Evolutionary conservation across 805 yeast species (phyloP).

Genomic region (Cyberlindnera subsufficiens): DNA sequence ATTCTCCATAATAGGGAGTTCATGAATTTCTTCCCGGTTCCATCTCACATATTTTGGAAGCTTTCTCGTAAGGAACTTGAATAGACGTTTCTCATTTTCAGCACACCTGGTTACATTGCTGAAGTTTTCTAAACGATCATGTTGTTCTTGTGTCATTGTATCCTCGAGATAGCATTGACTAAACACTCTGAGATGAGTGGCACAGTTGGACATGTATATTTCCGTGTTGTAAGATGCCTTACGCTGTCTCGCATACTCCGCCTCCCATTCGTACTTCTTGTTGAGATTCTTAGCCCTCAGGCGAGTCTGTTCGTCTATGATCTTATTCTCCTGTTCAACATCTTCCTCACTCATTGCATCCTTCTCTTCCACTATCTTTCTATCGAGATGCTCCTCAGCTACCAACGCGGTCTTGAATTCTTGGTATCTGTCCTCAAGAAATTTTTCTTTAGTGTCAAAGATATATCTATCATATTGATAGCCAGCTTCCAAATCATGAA

Average conservation of each 20-base stretch:
- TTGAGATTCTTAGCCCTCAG: conserved; percentile 2
- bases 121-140: conserved; percentile 5
- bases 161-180: conserved; percentile 21
- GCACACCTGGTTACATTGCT: conserved; percentile 12
- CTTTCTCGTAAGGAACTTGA: conserved; percentile 35
- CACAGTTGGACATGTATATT: conserved; percentile 16
- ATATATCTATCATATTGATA: conserved; percentile 18
- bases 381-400: conserved; percentile 8
- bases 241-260: conserved; percentile 5
- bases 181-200: conserved; percentile 23
- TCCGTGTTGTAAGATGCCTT: conserved; percentile 19
- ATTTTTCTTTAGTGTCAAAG: conserved; percentile 21
- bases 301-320: background rate
- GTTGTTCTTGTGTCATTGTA: conserved; percentile 1
- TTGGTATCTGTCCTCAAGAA: conserved; percentile 11
- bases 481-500: conserved; percentile 16
- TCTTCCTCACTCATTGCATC: background rate
- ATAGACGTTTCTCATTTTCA: conserved; percentile 29
- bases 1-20: conserved; percentile 13
- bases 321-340: background rate
- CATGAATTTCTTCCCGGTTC: conserved; percentile 27
- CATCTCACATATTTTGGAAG: conserved; percentile 36
- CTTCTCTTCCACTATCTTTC: conserved; percentile 4
- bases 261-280: conserved; percentile 15
- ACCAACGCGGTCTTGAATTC: conserved; percentile 12